phyloP scores from a whole-genome alignment of 2,329 filamentous ascomycete species.

The Tolypocladium tropicale region DNA sequence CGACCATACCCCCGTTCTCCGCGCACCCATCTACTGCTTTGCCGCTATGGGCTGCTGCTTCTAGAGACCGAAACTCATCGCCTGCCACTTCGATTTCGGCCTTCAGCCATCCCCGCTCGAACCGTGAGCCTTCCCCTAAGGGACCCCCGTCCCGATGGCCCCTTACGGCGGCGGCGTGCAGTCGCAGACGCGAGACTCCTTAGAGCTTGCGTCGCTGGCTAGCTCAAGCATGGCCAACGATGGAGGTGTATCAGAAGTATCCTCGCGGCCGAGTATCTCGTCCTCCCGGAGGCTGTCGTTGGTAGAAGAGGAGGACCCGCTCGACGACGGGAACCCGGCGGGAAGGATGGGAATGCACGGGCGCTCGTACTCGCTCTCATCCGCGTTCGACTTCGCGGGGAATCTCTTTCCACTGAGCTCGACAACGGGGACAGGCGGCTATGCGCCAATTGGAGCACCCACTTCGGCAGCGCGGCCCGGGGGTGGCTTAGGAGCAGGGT shows the following conservation, averaged over 20 bases:
- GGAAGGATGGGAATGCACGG: conserved; percentile 17
- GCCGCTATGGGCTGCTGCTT: conserved; percentile 16
- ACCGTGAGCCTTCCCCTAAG: not conserved
- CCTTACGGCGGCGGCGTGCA: conserved; percentile 24
- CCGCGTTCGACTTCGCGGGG: conserved; percentile 89
- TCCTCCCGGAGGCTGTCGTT: conserved; percentile 90
- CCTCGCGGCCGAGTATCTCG: conserved; percentile 75
- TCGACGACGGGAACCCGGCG: conserved; percentile 47
- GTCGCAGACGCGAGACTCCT: conserved; percentile 65
- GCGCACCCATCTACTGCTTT: not conserved
- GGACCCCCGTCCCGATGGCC: conserved; percentile 28
- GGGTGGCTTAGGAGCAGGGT: conserved; percentile 58
- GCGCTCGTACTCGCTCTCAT: conserved; percentile 81
- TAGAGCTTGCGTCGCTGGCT: conserved; percentile 91
- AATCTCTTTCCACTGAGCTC: conserved; percentile 89
- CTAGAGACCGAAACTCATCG: conserved; percentile 4
- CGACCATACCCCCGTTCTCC: not conserved
- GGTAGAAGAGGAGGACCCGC: conserved; percentile 67
- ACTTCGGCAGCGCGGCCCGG: conserved; percentile 38
- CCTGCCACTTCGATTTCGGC: not conserved
- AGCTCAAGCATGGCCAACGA: conserved; percentile 56
- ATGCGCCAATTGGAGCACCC: conserved; percentile 77
- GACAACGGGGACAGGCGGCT: conserved; percentile 58
- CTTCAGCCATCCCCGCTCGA: not conserved
- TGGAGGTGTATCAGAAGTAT: conserved; percentile 49